Base-by-base conservation (phyloP, 129 eudicot species). In the Logfia minima region DNA sequence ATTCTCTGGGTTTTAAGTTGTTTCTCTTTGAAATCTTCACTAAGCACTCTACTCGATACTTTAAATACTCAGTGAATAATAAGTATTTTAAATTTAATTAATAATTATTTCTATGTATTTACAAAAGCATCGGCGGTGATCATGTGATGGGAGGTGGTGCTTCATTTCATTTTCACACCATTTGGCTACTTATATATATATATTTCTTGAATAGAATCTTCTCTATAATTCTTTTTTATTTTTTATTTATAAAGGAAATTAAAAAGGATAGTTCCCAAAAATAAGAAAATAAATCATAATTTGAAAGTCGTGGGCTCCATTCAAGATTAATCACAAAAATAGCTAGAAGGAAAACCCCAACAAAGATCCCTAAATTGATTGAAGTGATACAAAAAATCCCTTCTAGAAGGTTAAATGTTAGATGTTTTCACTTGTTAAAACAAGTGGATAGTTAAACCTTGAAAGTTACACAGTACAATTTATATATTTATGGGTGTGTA, bases 1-100 rank as follows among this genome's bases (percentile, higher is more conserved):
- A 21, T 80, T 80, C 79, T 84, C 88, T 86, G 88, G 80, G 97
- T 87, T 88, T 79, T 82, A 86, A 85, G 94, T 81, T 91, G 97
- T 91, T 92, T 82, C 86, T 81, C 90, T 88, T 91, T 67, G 97
- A 68, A 74, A 83, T 83, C 87, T 79, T 77, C 88, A 83, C 66
- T 74, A 53, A 19, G 34, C 78, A 76, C 60, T 31, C 31, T 24
- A 53, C 78, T 77, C 82, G 74, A 77, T 72, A 65, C 82, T 77
- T 75, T 39, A 66, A 19, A 8, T 64, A 28, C 59, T 69, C 81
- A 41, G 77, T 32, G 21, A 66, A 65, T 29, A 67, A 69, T 17
- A 5, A 5, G 8, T 17, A 1, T 39, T 39, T 41, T 9, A 9
- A 41, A 14, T 62, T 75, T 21, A 16, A 58, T 61, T 29, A 68